Evolutionary conservation across 2,329 filamentous ascomycete species (phyloP).

Genomic region (Cytospora piceae): DNA sequence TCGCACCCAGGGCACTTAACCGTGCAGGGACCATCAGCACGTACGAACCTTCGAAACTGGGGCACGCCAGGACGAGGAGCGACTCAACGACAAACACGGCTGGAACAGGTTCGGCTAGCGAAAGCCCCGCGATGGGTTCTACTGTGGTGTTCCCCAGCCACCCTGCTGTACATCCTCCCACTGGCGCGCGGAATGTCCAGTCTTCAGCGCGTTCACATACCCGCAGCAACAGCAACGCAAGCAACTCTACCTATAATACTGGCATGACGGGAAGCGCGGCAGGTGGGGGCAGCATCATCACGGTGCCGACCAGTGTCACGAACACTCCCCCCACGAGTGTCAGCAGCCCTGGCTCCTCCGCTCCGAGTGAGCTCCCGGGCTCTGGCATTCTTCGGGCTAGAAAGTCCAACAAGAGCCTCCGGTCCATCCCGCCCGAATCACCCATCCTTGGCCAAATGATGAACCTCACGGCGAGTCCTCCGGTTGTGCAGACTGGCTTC

Average conservation of each 20-base stretch:
- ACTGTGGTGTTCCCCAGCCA: constrained; percentile 25
- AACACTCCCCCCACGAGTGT: constrained; percentile 25
- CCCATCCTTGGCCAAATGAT: constrained; percentile 20
- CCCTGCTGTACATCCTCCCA: constrained; percentile 26
- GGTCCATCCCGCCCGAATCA: constrained; percentile 26
- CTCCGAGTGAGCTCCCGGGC: constrained; percentile 26
- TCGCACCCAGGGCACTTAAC: constrained; percentile 8
- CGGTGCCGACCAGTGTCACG: constrained; percentile 16
- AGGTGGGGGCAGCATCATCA: constrained; percentile 12
- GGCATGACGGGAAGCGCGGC: constrained; percentile 10
- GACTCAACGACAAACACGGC: constrained; percentile 26
- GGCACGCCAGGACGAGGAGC: constrained; percentile 23
- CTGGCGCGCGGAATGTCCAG: neutral
- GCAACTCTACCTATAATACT: constrained; percentile 21
- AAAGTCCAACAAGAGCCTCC: constrained; percentile 23
- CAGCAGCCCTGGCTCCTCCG: constrained; percentile 15
- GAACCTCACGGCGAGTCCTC: constrained; percentile 26
- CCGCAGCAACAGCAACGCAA: constrained; percentile 26
- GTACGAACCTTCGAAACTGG: constrained; percentile 28
- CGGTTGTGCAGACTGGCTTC: constrained; percentile 29
- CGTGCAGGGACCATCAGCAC: constrained; percentile 23
- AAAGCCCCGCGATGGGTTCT: constrained; percentile 15
- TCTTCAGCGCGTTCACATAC: constrained; percentile 6
- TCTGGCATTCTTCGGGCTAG: constrained; percentile 18
- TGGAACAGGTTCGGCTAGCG: constrained; percentile 14